These are phyloP conservation scores for Apostasia shenzhenica DNA, from an alignment of 106 monocot species.

Conservation along the genomic window DNA sequence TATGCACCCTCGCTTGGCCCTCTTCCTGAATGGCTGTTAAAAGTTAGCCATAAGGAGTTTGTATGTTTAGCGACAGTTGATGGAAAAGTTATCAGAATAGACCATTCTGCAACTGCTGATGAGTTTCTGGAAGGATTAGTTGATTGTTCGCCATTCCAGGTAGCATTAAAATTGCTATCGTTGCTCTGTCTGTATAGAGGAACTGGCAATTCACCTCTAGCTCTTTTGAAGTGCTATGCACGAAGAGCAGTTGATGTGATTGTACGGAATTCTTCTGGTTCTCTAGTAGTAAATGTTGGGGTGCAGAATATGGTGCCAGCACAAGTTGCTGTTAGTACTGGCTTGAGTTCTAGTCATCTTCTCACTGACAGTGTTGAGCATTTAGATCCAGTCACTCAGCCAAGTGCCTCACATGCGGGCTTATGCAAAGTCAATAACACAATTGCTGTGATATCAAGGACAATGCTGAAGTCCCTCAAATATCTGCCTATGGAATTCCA, in stretches of 20 bases:
- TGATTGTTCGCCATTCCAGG: conserved; percentile 57
- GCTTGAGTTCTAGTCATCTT: not conserved
- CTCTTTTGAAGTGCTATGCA: conserved; percentile 80
- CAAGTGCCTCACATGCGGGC: not conserved
- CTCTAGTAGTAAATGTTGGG: not conserved
- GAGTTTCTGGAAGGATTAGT: conserved; percentile 83
- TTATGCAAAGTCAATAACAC: conserved; percentile 15
- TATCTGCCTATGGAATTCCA: conserved; percentile 77
- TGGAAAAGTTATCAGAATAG: conserved; percentile 77
- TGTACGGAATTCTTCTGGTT: conserved; percentile 32
- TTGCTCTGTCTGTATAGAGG: conserved; percentile 63
- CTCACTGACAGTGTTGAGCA: not conserved
- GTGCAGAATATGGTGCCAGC: not conserved
- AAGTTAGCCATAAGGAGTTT: conserved; percentile 35
- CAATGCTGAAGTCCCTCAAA: conserved; percentile 70
- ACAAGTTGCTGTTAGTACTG: conserved; percentile 2
- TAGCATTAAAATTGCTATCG: conserved; percentile 77
- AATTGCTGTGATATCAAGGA: conserved; percentile 29
- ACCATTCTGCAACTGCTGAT: conserved; percentile 57
- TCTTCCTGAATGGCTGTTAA: conserved; percentile 66
- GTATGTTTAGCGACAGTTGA: conserved; percentile 69
- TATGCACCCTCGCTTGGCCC: conserved; percentile 76
- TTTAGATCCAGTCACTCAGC: not conserved
- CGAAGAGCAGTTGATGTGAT: conserved; percentile 54
- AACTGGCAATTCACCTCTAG: conserved; percentile 40